phyloP scores from a whole-genome alignment of 768 basidiomycete species.

The Flagelloscypha sp. region DNA sequence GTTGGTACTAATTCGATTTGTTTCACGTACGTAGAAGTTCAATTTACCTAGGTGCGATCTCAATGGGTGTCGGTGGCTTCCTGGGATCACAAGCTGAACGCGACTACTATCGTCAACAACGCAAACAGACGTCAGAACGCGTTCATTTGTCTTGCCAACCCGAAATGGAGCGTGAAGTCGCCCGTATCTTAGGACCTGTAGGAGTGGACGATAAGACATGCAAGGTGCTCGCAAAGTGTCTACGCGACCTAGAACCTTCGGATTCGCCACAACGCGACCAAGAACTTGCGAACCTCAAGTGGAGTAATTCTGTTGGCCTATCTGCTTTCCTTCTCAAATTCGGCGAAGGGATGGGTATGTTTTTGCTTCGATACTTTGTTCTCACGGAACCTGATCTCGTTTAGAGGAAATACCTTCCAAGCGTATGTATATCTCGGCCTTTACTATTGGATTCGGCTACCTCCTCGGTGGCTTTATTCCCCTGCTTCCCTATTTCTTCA shows the following conservation, averaged over 20 bases:
- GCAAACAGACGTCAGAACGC: slow-evolving; percentile 63
- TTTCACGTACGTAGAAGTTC: too few species aligned
- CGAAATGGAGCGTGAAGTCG: slow-evolving; percentile 94
- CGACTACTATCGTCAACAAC: slow-evolving; percentile 84
- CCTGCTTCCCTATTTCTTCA: slow-evolving; percentile 87
- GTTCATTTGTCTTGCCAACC: slow-evolving; percentile 87
- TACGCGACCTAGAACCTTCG: slow-evolving; percentile 54
- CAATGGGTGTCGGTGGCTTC: slow-evolving; percentile 98
- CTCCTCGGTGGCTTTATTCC: slow-evolving; percentile 91
- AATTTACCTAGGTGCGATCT: too few species aligned
- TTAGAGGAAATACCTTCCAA: slow-evolving; percentile 82
- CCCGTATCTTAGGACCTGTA: slow-evolving; percentile 77
- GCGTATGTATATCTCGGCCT: slow-evolving; percentile 81
- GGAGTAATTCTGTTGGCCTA: slow-evolving; percentile 75
- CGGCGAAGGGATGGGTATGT: slow-evolving; percentile 82
- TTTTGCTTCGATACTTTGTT: background rate
- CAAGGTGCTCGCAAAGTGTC: slow-evolving; percentile 64
- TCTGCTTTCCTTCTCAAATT: slow-evolving; percentile 95
- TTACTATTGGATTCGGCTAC: slow-evolving; percentile 94
- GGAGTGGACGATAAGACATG: slow-evolving; percentile 84
- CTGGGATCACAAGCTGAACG: slow-evolving; percentile 95
- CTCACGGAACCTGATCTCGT: background rate
- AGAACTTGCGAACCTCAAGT: slow-evolving; percentile 50
- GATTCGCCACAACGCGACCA: slow-evolving; percentile 34
- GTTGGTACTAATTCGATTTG: too few species aligned